A percentile compares a stretch with the other conserved stretches of the same genome.
Conservation (phyloP, 345 rosid genomes). For the Rhizophora mangle region DNA sequence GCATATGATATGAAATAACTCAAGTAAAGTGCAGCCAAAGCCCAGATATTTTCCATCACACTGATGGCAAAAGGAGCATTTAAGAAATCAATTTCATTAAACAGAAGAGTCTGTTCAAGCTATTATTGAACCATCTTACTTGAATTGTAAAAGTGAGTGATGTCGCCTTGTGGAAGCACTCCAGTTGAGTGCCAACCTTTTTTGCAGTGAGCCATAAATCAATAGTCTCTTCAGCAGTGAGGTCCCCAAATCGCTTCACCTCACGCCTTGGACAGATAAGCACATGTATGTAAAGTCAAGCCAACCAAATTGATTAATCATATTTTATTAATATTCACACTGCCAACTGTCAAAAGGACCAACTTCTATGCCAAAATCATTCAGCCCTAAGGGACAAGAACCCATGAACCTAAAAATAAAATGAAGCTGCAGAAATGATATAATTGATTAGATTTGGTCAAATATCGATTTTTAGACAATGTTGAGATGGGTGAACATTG, state of each 20-base stretch:
- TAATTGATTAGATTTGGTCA: neutral
- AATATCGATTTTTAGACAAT: too few relatives aligned
- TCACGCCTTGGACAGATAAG: slow-evolving; percentile 84
- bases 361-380: neutral
- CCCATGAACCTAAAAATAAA: neutral
- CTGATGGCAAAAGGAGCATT: neutral
- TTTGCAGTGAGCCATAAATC: slow-evolving; percentile 83
- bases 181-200: slow-evolving; percentile 69
- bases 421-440: neutral
- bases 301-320: slow-evolving; percentile 25
- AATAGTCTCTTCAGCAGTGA: slow-evolving; percentile 68
- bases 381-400: neutral
- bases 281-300: slow-evolving; percentile 73
- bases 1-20: too few relatives aligned
- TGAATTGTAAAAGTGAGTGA: slow-evolving; percentile 79
- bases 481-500: too few relatives aligned
- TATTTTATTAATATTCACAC: neutral
- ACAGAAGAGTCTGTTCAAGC: neutral
- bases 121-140: slow-evolving; percentile 32
- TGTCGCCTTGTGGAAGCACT: slow-evolving; percentile 66
- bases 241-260: slow-evolving; percentile 83
- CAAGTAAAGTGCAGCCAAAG: neutral
- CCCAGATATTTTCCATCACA: neutral
- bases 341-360: neutral
- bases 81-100: neutral